Evolutionary conservation across 2,329 filamentous ascomycete species (phyloP).

Genomic region (Exophiala calicioides): DNA sequence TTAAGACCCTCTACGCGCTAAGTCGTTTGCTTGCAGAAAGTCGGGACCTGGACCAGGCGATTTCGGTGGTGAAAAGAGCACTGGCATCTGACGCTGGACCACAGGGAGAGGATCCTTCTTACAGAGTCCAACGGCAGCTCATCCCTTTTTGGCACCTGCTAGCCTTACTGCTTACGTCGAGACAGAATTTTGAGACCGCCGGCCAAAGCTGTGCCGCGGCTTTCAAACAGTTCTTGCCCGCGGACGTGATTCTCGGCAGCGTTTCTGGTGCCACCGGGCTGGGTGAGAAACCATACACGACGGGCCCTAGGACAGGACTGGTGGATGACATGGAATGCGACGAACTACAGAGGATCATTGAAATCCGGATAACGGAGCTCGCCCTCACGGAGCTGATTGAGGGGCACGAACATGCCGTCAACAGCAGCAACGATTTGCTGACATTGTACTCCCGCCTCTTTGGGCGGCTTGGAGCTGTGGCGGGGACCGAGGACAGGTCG

Average conservation of each 20-base stretch:
- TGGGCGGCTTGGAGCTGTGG: slow-evolving; percentile 56
- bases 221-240: slow-evolving; percentile 82
- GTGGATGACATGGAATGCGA: slow-evolving; percentile 79
- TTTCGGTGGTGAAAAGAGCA: slow-evolving; percentile 77
- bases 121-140: slow-evolving; percentile 44
- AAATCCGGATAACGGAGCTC: slow-evolving; percentile 94
- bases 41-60: slow-evolving; percentile 74
- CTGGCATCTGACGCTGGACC: slow-evolving; percentile 59
- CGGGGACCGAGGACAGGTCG: slow-evolving; percentile 38
- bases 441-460: slow-evolving; percentile 81
- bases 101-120: slow-evolving; percentile 20
- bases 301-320: slow-evolving; percentile 45
- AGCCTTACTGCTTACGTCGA: slow-evolving; percentile 78
- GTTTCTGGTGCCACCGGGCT: slow-evolving; percentile 8
- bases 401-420: slow-evolving; percentile 81
- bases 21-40: slow-evolving; percentile 86
- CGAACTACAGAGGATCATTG: slow-evolving; percentile 84
- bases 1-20: slow-evolving; percentile 77
- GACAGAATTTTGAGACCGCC: slow-evolving; percentile 80
- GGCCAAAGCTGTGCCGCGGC: slow-evolving; percentile 83
- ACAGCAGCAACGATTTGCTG: slow-evolving; percentile 81
- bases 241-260: slow-evolving; percentile 67
- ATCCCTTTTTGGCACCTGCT: slow-evolving; percentile 91
- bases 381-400: slow-evolving; percentile 80
- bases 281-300: slow-evolving; percentile 23